Percentiles rank a stretch among this genome's conserved stretches.
Evolutionary conservation across 2,329 filamentous ascomycete species (phyloP).

Genomic region (Talaromyces atroroseus): DNA sequence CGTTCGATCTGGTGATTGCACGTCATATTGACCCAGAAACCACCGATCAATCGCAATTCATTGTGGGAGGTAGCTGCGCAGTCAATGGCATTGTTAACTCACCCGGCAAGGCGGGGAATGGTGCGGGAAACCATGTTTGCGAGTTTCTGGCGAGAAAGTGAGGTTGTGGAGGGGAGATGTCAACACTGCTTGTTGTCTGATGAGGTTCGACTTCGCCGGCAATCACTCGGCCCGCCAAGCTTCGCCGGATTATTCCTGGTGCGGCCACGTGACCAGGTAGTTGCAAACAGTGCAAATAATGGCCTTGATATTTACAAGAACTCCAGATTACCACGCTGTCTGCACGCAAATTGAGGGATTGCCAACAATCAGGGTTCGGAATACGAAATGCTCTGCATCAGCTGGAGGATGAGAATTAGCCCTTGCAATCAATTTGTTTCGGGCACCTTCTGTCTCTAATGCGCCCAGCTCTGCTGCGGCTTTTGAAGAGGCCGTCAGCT

Average conservation of each 20-base stretch:
- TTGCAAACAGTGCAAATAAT: conserved; percentile 13
- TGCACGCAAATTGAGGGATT: background rate
- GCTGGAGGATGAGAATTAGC: conserved; percentile 25
- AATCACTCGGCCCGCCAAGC: conserved; percentile 15
- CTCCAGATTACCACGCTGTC: background rate
- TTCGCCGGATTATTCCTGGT: conserved; percentile 14
- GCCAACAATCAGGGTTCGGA: background rate
- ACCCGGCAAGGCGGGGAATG: conserved; percentile 39
- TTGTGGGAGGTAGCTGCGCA: conserved; percentile 6
- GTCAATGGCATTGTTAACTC: conserved; percentile 21
- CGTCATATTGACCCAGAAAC: background rate
- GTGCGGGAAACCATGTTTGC: conserved; percentile 40
- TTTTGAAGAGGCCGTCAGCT: conserved; percentile 39
- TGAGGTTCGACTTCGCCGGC: conserved; percentile 13
- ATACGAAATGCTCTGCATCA: background rate
- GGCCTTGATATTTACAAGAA: background rate
- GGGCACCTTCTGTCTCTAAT: conserved; percentile 25
- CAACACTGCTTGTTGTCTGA: conserved; percentile 15
- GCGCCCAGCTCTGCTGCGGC: conserved; percentile 40
- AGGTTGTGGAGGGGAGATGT: conserved; percentile 20
- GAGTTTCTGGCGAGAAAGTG: conserved; percentile 22
- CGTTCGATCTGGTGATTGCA: background rate
- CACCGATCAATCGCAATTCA: background rate
- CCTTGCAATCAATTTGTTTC: background rate
- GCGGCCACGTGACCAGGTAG: conserved; percentile 1